Conservation (phyloP, 2,329 filamentous ascomycete species). For the Cercospora sesami region DNA sequence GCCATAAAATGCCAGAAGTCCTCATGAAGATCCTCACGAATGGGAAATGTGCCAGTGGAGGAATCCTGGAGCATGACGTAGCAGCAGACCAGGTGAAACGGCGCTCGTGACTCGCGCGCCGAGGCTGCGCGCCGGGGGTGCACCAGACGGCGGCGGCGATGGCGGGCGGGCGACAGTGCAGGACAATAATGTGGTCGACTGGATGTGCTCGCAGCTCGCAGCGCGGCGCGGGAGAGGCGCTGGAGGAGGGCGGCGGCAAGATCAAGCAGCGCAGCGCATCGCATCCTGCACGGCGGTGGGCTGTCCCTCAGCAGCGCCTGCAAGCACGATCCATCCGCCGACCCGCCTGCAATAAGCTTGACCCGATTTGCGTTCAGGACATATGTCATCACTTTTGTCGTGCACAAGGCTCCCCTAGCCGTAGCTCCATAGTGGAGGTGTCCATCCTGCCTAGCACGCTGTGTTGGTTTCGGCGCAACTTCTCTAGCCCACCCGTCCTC, state of each 20-base stretch:
- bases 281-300: not conserved
- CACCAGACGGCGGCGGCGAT: not conserved
- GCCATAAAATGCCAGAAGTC: slow-evolving; percentile 4
- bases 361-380: not conserved
- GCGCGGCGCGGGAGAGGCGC: not conserved
- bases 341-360: not conserved
- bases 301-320: not conserved
- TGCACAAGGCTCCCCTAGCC: not conserved
- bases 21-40: slow-evolving; percentile 12
- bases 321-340: not conserved
- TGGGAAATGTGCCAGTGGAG: not conserved
- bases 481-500: not conserved
- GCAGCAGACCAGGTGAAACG: not conserved
- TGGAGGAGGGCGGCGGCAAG: not conserved
- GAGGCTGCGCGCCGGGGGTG: not conserved
- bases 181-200: too few relatives aligned
- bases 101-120: slow-evolving; percentile 4
- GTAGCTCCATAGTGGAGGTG: not conserved
- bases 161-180: not conserved
- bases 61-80: slow-evolving; percentile 12
- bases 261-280: not conserved
- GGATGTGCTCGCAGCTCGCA: not conserved
- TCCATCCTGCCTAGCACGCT: not conserved
- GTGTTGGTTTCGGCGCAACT: not conserved
- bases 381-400: not conserved